Percentiles rank a stretch among this genome's conserved stretches.
These are phyloP conservation scores for Phytophthora brassicae DNA, from an alignment of 352 stramenopile genomes.

Conservation along the genomic window DNA sequence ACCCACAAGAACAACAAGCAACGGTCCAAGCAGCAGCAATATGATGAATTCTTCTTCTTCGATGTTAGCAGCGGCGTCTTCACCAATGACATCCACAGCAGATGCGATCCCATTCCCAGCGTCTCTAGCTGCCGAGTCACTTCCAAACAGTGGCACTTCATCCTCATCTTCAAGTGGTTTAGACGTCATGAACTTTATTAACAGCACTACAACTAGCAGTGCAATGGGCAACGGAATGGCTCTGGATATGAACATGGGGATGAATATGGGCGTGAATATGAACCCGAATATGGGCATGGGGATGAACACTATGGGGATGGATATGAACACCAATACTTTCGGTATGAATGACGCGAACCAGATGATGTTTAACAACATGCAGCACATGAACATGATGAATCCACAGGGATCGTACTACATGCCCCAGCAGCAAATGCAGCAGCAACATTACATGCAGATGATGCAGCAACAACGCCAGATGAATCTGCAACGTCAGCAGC, in stretches of 20 bases:
- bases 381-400: constrained; percentile 80
- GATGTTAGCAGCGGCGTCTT: constrained; percentile 32
- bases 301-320: constrained; percentile 57
- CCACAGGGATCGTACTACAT: constrained; percentile 66
- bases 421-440: constrained; percentile 72
- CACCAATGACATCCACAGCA: constrained; percentile 31
- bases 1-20: constrained; percentile 31
- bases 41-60: constrained; percentile 33
- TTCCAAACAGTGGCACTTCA: constrained; percentile 29
- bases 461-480: constrained; percentile 39
- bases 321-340: constrained; percentile 53
- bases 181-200: constrained; percentile 41
- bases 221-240: constrained; percentile 30
- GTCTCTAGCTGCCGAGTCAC: constrained; percentile 62
- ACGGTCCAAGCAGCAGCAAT: constrained; percentile 18
- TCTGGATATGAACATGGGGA: constrained; percentile 51
- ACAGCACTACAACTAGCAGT: constrained; percentile 33
- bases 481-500: constrained; percentile 41
- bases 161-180: constrained; percentile 53
- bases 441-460: constrained; percentile 81
- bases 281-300: constrained; percentile 40
- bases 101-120: constrained; percentile 81
- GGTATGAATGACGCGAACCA: constrained; percentile 54
- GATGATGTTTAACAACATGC: constrained; percentile 79
- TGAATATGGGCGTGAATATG: constrained; percentile 49